Base-by-base conservation (phyloP, 1,284 basidiomycete species). In the Bjerkandera adusta region DNA sequence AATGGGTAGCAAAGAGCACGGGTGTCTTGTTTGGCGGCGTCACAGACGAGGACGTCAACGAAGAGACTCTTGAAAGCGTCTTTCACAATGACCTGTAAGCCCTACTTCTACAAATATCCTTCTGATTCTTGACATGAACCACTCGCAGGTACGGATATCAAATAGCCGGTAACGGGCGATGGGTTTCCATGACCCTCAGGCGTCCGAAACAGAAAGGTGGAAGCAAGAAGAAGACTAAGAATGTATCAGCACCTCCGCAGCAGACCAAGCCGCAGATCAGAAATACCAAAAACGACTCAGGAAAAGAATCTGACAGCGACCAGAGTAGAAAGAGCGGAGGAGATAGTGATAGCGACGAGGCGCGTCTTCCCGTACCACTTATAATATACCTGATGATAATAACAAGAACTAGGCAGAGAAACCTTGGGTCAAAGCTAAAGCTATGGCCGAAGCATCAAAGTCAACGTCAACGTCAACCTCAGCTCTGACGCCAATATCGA, bases 11-110 rank as follows among this genome's bases (percentile, higher is more conserved):
- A 11, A 82, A 77, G 54, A 73, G 70, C 21, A 86, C 82, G 58
- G 92, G 92, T 1, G 73, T 97, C 1, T 67, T 95, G 41, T 97
- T 97, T 59, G 94, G 93, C 11, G 94, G 94, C 4, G 94, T 97
- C 0, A 87, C 85, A 5, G 94, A 97, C 58, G 88, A 92, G 50
- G 94, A 97, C 59, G 83, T 76, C 22, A 79, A 81, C 49, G 94
- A 97, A 62, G 94, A 97, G 62, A 85, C 80, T 1, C 67, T 97
- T 57, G 87, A 92, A 50, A 90, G 86, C 53, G 74, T 85, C 1
- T 94, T 94, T 61, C 89, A 86, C 71, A 91, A 92, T 52, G 91
- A 93, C 57, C 53, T 93, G 87, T 89, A 51, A 47, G 78, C 70
- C 8, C 8, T 16, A 5, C 13, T 26, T 2, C 7, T 21, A 15